Percentiles rank a stretch among this genome's conserved stretches.
These are phyloP conservation scores for Blepharisma japonicum DNA, from an alignment of 73 alveolate species.

Conservation along the genomic window DNA sequence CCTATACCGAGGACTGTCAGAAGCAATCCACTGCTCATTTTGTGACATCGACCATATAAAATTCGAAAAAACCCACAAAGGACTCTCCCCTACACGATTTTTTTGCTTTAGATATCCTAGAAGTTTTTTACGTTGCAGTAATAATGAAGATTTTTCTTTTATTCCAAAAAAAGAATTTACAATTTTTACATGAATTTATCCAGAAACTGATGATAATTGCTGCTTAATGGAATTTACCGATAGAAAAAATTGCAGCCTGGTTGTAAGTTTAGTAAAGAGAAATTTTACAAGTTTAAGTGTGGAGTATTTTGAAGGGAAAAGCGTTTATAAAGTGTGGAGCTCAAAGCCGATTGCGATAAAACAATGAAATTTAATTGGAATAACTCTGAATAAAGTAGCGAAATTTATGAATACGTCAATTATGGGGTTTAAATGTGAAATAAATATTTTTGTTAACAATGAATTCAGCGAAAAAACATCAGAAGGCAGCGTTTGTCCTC, in stretches of 20 bases:
- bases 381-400: background rate
- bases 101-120: background rate
- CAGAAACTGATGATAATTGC: background rate
- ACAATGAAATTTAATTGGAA: constrained; percentile 11
- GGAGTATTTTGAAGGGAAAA: constrained; percentile 9
- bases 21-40: background rate
- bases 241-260: background rate
- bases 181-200: background rate
- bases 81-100: constrained; percentile 10
- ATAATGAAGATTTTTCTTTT: background rate
- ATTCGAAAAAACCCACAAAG: constrained; percentile 10
- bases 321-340: background rate
- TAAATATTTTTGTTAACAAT: constrained; percentile 12
- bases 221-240: background rate
- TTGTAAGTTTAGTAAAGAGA: background rate
- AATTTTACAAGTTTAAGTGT: background rate
- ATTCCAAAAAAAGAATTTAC: constrained; percentile 21
- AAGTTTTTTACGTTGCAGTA: background rate
- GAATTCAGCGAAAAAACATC: background rate
- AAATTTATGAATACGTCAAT: background rate
- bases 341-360: background rate
- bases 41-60: background rate
- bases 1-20: background rate
- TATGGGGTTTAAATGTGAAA: background rate
- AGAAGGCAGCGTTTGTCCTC: constrained; percentile 9